phyloP scores from a whole-genome alignment of 2,329 filamentous ascomycete species.

The Exophiala sp. region DNA sequence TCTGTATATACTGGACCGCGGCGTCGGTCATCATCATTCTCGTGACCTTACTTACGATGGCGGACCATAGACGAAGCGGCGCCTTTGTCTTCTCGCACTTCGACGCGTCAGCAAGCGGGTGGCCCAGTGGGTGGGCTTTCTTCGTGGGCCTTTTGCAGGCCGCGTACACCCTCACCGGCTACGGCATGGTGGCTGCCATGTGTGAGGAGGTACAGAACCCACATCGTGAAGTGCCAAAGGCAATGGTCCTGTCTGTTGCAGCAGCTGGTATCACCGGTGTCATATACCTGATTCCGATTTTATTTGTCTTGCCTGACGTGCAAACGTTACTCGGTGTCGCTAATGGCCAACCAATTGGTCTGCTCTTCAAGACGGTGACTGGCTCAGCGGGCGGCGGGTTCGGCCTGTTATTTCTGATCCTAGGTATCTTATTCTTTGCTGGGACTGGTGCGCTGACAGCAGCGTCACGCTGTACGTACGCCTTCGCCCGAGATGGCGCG shows the following conservation, averaged over 20 bases:
- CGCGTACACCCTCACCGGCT: conserved; percentile 46
- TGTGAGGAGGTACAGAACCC: conserved; percentile 50
- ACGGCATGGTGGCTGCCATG: conserved; percentile 60
- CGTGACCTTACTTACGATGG: conserved; percentile 45
- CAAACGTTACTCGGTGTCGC: conserved; percentile 37
- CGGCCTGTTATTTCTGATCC: conserved; percentile 45
- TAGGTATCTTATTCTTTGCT: conserved; percentile 65
- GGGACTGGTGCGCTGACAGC: conserved; percentile 50
- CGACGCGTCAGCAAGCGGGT: conserved; percentile 46
- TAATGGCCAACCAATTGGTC: conserved; percentile 46
- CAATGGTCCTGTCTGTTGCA: conserved; percentile 48
- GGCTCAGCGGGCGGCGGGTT: conserved; percentile 44
- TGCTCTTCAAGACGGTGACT: conserved; percentile 52
- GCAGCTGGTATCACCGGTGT: conserved; percentile 51
- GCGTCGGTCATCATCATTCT: conserved; percentile 53
- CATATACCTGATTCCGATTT: conserved; percentile 48
- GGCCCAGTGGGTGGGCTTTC: conserved; percentile 62
- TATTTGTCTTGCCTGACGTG: conserved; percentile 50
- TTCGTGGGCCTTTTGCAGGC: conserved; percentile 51
- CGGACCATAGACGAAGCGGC: conserved; percentile 48
- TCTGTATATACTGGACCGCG: conserved; percentile 70
- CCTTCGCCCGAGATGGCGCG: conserved; percentile 27
- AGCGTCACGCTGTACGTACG: conserved; percentile 51
- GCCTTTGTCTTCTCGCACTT: conserved; percentile 54
- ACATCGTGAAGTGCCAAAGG: conserved; percentile 48